Conservation (phyloP, 2,329 filamentous ascomycete genomes). For the Sporothrix globosa region DNA sequence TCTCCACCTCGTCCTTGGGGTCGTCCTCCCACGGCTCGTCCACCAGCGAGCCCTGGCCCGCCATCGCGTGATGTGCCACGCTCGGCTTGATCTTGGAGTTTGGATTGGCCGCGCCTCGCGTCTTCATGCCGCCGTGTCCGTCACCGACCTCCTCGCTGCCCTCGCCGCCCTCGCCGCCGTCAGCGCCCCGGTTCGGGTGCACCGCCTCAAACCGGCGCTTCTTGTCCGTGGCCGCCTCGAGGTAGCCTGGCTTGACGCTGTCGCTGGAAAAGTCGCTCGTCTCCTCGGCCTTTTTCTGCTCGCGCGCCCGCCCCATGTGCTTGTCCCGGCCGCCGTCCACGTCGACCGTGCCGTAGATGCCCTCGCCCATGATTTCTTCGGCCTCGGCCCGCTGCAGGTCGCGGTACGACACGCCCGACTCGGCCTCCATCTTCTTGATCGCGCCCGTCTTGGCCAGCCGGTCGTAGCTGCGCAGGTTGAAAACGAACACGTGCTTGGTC, state of each 20-base stretch:
- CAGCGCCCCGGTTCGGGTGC: background rate
- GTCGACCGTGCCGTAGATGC: conserved; percentile 64
- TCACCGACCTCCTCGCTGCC: background rate
- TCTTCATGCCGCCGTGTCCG: background rate
- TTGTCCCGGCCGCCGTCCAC: conserved; percentile 51
- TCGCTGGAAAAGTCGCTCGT: conserved; percentile 43
- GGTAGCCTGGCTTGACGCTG: conserved; percentile 46
- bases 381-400: conserved; percentile 86
- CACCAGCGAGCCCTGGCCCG: conserved; percentile 59
- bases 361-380: conserved; percentile 80
- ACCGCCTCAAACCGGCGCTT: conserved; percentile 57
- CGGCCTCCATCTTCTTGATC: conserved; percentile 74
- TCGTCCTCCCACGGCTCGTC: conserved; percentile 79
- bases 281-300: conserved; percentile 44
- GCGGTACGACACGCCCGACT: conserved; percentile 78
- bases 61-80: conserved; percentile 82
- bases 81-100: conserved; percentile 46
- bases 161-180: background rate
- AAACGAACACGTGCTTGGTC: conserved; percentile 81
- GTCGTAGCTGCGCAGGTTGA: conserved; percentile 92
- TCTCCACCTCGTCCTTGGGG: conserved; percentile 74
- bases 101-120: conserved; percentile 2
- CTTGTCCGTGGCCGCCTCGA: conserved; percentile 49
- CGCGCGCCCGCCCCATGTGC: conserved; percentile 52
- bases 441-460: conserved; percentile 80